A percentile compares a stretch with the other conserved stretches of the same genome.
These are phyloP conservation scores for Phytophthora boehmeriae DNA, from an alignment of 352 stramenopile genomes.

Conservation along the genomic window DNA sequence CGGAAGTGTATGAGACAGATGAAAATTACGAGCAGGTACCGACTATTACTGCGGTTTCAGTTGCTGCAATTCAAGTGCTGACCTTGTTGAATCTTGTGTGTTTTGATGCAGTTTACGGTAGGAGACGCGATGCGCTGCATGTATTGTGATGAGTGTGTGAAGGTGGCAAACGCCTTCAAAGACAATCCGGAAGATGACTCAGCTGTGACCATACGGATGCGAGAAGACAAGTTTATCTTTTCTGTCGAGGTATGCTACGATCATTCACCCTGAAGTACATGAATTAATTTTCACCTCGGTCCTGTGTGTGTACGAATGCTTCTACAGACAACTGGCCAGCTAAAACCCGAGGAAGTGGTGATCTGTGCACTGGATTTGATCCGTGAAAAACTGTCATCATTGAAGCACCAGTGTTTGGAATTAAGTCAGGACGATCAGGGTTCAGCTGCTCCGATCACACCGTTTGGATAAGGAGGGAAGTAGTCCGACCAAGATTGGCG, in stretches of 20 bases:
- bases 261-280: not conserved
- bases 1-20: constrained; percentile 95
- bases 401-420: constrained; percentile 89
- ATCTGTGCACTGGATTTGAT: constrained; percentile 89
- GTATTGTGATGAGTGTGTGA: constrained; percentile 96
- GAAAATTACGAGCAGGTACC: constrained; percentile 86
- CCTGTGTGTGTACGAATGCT: not conserved
- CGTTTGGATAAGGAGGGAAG: constrained; percentile 68
- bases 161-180: constrained; percentile 93
- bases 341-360: constrained; percentile 86
- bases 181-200: constrained; percentile 95
- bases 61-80: constrained; percentile 3
- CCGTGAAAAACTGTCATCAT: constrained; percentile 82
- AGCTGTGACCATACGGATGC: constrained; percentile 90
- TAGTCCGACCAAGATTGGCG: constrained; percentile 20
- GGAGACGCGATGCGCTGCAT: constrained; percentile 88
- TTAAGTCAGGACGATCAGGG: constrained; percentile 82
- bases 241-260: constrained; percentile 88
- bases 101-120: constrained; percentile 51
- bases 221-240: constrained; percentile 96
- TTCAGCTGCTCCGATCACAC: constrained; percentile 69
- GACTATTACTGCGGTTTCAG: not conserved
- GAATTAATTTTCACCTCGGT: constrained; percentile 9
- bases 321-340: constrained; percentile 76
- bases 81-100: constrained; percentile 9